These are phyloP conservation scores for Syzygium syzygioides DNA, from an alignment of 441 rosid species.

Conservation along the genomic window DNA sequence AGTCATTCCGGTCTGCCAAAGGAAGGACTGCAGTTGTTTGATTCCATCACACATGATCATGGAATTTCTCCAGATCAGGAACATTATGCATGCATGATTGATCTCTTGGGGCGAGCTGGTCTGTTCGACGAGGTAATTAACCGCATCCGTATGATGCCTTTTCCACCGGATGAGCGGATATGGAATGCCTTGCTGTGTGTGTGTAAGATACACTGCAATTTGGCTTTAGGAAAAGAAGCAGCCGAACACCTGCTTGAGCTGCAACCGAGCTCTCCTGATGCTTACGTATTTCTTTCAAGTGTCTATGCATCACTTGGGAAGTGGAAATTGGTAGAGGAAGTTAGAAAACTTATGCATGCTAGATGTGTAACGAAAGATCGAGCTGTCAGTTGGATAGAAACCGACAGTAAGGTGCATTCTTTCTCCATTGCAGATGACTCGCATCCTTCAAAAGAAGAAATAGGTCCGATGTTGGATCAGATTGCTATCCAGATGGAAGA, in stretches of 20 bases:
- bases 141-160: constrained; percentile 32
- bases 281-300: constrained; percentile 39
- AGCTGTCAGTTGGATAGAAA: constrained; percentile 50
- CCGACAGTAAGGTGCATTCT: constrained; percentile 29
- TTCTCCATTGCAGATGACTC: constrained; percentile 41
- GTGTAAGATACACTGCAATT: constrained; percentile 36
- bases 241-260: constrained; percentile 39
- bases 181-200: constrained; percentile 41
- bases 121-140: constrained; percentile 30
- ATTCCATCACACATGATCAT: constrained; percentile 29
- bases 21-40: constrained; percentile 49
- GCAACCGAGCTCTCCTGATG: constrained; percentile 36
- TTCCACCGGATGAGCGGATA: constrained; percentile 25
- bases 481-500: constrained; percentile 38
- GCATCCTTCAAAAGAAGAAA: constrained; percentile 39
- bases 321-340: constrained; percentile 40
- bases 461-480: constrained; percentile 34
- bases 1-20: constrained; percentile 45
- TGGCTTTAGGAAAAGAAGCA: constrained; percentile 36
- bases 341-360: constrained; percentile 38
- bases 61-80: constrained; percentile 44
- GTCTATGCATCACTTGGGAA: constrained; percentile 38
- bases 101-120: constrained; percentile 56
- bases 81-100: constrained; percentile 51
- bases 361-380: constrained; percentile 33